Evolutionary conservation across 352 stramenopile genomes (phyloP), one percentile per base, ranked within the genome.

Genomic region (Phytophthora syringae): DNA sequence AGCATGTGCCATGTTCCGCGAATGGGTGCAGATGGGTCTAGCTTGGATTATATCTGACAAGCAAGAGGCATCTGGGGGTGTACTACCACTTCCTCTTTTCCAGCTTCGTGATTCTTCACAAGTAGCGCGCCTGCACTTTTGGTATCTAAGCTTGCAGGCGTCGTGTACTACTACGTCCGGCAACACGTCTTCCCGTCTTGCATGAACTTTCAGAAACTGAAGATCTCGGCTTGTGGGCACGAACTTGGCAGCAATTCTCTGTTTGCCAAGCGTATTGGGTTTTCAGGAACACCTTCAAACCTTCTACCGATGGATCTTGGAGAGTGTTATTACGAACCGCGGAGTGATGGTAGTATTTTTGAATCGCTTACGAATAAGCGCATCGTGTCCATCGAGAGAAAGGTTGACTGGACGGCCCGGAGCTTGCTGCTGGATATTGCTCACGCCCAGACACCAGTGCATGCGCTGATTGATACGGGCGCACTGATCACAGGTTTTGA

Each of bases 251-350:
- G 97, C 52, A 93, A 98, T 60, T 98, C 99, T 67, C 65, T 99
- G 15, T 99, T 99, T 77, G 89, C 91, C 18, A 93, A 95, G 51
- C 90, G 97, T 24, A 95, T 99, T 51, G 98, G 98, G 1, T 99
- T 99, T 75, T 99, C 94, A 47, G 98, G 98, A 52, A 99, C 98
- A 5, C 98, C 98, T 16, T 99, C 95, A 53, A 98, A 99, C 77
- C 75, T 99, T 40, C 72, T 99, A 16, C 98, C 98, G 16, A 95
- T 99, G 78, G 98, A 99, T 84, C 76, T 99, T 50, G 97, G 97
- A 25, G 94, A 98, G 53, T 99, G 98, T 63, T 94, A 97, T 58
- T 99, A 99, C 64, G 98, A 99, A 63, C 95, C 98, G 44, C 95
- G 97, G 40, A 98, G 98, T 50, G 98, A 99, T 70, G 98, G 97